phyloP scores from a whole-genome alignment of 1,139 yeast species.

The Saccharomyces pastorianus region DNA sequence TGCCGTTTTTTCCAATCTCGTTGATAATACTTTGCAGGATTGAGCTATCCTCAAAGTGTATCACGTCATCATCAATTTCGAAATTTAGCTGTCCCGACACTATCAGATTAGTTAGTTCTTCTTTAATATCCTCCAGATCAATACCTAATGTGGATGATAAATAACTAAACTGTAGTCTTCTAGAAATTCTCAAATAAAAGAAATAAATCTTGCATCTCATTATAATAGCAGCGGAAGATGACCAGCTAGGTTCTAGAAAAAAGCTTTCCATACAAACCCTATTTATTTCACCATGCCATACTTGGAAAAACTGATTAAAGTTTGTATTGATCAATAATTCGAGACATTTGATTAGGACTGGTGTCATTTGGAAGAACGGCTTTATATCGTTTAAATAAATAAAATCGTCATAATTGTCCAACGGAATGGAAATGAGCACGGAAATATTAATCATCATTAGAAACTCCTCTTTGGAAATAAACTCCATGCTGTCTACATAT shows the following conservation, averaged over 20 bases:
- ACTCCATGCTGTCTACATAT: not conserved
- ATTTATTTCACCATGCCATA: slow-evolving; percentile 19
- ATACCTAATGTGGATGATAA: slow-evolving; percentile 22
- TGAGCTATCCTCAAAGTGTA: slow-evolving; percentile 11
- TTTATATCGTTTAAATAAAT: slow-evolving; percentile 14
- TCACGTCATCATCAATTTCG: slow-evolving; percentile 15
- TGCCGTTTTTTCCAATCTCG: slow-evolving; percentile 10
- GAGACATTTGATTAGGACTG: slow-evolving; percentile 13
- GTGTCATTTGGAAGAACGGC: slow-evolving; percentile 11
- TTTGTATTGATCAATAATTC: slow-evolving; percentile 20
- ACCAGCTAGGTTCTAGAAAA: slow-evolving; percentile 20
- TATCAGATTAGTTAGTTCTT: slow-evolving; percentile 17
- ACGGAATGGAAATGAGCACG: slow-evolving; percentile 21
- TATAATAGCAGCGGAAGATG: slow-evolving; percentile 9
- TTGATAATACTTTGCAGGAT: slow-evolving; percentile 8
- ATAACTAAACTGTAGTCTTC: slow-evolving; percentile 19
- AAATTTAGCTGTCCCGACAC: slow-evolving; percentile 17
- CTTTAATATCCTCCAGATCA: slow-evolving; percentile 11
- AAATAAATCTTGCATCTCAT: slow-evolving; percentile 26
- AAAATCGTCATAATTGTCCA: slow-evolving; percentile 23
- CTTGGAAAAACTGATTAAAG: slow-evolving; percentile 19
- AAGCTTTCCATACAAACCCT: slow-evolving; percentile 12
- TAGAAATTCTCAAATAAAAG: slow-evolving; percentile 25
- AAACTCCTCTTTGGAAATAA: slow-evolving; percentile 19
- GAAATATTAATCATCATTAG: slow-evolving; percentile 20